phyloP scores from a whole-genome alignment of 805 yeast species.

The Metschnikowia aberdeeniae region DNA sequence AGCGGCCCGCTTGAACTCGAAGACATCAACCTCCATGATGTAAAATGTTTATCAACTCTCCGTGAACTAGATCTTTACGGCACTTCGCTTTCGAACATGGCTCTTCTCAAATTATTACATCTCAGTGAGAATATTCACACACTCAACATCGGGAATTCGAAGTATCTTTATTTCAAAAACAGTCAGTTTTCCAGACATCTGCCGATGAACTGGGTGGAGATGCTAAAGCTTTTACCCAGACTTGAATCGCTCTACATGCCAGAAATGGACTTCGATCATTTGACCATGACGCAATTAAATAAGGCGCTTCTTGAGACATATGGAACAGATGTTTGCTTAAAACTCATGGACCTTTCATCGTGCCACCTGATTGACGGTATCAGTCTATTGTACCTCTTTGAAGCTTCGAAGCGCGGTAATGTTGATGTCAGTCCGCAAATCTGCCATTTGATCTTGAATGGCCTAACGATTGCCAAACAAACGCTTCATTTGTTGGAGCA shows the following conservation, averaged over 20 bases:
- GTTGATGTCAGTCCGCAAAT: conserved; percentile 5
- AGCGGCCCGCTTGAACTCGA: conserved; percentile 22
- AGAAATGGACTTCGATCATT: conserved; percentile 36
- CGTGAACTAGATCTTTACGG: conserved; percentile 27
- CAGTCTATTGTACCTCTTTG: conserved; percentile 33
- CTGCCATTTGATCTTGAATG: conserved; percentile 24
- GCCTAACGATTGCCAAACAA: conserved; percentile 28
- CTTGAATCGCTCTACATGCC: conserved; percentile 25
- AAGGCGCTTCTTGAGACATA: conserved; percentile 21
- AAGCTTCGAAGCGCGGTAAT: conserved; percentile 8
- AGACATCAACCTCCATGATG: conserved; percentile 23
- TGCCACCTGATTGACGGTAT: conserved; percentile 33
- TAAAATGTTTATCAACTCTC: conserved; percentile 23
- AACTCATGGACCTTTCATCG: conserved; percentile 35
- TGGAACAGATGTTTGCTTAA: conserved; percentile 19
- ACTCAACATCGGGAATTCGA: conserved; percentile 15
- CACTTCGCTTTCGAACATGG: conserved; percentile 9
- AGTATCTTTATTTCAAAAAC: conserved; percentile 12
- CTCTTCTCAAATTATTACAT: conserved; percentile 13
- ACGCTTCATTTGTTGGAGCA: conserved; percentile 22
- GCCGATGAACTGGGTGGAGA: conserved; percentile 9
- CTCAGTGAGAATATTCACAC: conserved; percentile 6
- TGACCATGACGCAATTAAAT: conserved; percentile 27
- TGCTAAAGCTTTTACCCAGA: conserved; percentile 16
- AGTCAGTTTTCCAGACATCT: conserved; percentile 10